Evolutionary conservation across 2,329 filamentous ascomycete genomes (phyloP).

Genomic region (Didymella pinodella): DNA sequence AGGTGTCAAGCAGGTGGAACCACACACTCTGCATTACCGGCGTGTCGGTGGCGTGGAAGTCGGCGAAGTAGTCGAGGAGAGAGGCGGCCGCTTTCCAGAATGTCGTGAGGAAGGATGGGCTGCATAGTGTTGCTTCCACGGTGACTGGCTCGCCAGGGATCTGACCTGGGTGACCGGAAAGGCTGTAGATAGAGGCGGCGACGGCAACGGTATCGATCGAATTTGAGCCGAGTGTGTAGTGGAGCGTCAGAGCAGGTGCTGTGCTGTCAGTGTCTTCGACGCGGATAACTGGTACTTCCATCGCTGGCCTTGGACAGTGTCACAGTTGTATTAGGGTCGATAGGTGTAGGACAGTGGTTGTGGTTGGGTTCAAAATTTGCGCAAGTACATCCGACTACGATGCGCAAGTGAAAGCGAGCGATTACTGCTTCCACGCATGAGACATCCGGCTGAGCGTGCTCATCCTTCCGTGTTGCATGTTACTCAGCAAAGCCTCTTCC

Average conservation of each 20-base stretch:
- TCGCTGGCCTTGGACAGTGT: neutral
- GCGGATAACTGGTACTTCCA: constrained; percentile 25
- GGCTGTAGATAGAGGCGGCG: constrained; percentile 27
- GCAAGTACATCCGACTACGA: neutral
- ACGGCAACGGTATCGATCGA: constrained; percentile 25
- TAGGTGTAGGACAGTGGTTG: neutral
- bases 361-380: neutral
- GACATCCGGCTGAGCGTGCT: constrained; percentile 73
- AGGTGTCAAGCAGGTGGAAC: constrained; percentile 39
- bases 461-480: constrained; percentile 72
- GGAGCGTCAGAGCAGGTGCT: constrained; percentile 17
- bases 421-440: constrained; percentile 33
- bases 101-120: neutral
- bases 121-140: neutral
- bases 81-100: constrained; percentile 31
- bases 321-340: neutral
- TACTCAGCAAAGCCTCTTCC: constrained; percentile 78
- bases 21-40: constrained; percentile 36
- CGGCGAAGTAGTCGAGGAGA: constrained; percentile 44
- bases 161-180: constrained; percentile 14
- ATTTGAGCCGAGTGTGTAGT: constrained; percentile 27
- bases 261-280: constrained; percentile 22
- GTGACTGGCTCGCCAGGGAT: neutral
- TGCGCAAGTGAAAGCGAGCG: constrained; percentile 3
- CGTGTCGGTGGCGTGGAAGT: constrained; percentile 35